These are phyloP conservation scores for Auriscalpium microsporum DNA, from an alignment of 768 basidiomycete species.

Conservation along the genomic window DNA sequence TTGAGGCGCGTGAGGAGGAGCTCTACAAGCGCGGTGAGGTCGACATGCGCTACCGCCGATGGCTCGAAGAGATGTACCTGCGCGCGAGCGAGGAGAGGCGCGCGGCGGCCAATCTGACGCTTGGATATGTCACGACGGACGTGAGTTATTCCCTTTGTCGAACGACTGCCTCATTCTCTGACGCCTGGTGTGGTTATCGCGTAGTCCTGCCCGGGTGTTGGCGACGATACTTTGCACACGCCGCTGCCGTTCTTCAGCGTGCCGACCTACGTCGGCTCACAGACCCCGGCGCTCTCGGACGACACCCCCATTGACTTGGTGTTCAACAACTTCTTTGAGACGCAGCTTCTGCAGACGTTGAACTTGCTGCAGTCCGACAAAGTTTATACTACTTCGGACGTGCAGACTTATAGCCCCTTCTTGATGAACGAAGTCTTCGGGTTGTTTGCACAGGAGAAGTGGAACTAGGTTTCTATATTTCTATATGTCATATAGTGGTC, in stretches of 20 bases:
- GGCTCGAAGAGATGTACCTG: slow-evolving; percentile 51
- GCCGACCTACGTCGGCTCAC: slow-evolving; percentile 54
- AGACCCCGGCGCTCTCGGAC: slow-evolving; percentile 39
- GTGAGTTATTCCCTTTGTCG: slow-evolving; percentile 27
- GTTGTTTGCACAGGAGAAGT: slow-evolving; percentile 40
- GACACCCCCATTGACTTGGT: slow-evolving; percentile 60
- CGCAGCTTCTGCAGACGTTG: slow-evolving; percentile 41
- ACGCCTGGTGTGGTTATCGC: not conserved
- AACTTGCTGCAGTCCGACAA: slow-evolving; percentile 45
- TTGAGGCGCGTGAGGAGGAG: slow-evolving; percentile 30
- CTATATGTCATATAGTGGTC: too few species aligned
- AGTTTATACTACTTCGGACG: slow-evolving; percentile 44
- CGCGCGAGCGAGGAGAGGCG: slow-evolving; percentile 29
- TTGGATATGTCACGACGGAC: slow-evolving; percentile 71
- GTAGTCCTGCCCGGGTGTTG: slow-evolving; percentile 62
- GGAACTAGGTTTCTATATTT: slow-evolving; percentile 17
- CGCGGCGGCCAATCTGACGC: slow-evolving; percentile 43
- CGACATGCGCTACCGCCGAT: slow-evolving; percentile 39
- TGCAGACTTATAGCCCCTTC: slow-evolving; percentile 44
- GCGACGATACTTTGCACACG: slow-evolving; percentile 63
- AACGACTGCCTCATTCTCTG: not conserved
- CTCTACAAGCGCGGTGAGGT: slow-evolving; percentile 43
- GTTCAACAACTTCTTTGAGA: slow-evolving; percentile 63
- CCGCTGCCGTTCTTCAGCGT: slow-evolving; percentile 47
- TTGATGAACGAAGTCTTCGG: slow-evolving; percentile 45